These are phyloP conservation scores for Phalaenopsis equestris DNA, from an alignment of 106 monocot genomes.

Conservation along the genomic window DNA sequence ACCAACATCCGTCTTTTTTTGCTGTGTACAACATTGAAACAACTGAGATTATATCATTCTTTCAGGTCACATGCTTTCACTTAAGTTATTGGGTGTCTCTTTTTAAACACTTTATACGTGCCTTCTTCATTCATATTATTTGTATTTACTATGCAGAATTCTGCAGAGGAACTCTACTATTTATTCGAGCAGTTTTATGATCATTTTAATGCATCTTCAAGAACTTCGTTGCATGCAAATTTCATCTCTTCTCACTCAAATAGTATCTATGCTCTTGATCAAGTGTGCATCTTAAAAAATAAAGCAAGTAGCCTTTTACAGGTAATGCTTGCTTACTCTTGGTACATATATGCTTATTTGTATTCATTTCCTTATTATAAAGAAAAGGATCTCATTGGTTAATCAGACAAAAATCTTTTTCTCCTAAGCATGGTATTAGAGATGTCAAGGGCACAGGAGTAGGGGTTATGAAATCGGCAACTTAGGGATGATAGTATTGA, in stretches of 20 bases:
- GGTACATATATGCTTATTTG: no score
- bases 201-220: constrained; percentile 78
- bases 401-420: no score
- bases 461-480: no score
- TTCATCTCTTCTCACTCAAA: constrained; percentile 96
- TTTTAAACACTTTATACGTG: neutral
- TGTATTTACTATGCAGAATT: constrained; percentile 51
- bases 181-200: constrained; percentile 85
- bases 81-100: neutral
- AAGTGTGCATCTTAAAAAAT: constrained; percentile 51
- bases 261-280: constrained; percentile 77
- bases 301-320: constrained; percentile 63
- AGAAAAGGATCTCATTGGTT: no score
- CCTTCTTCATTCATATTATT: neutral
- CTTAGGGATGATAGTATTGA: no score
- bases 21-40: constrained; percentile 99
- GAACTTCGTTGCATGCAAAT: constrained; percentile 71
- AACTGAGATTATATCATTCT: constrained; percentile 80
- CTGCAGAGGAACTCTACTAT: constrained; percentile 74
- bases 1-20: constrained; percentile 85
- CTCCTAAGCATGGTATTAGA: no score
- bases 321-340: constrained; percentile 30
- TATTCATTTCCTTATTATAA: no score
- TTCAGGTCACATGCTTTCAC: constrained; percentile 47
- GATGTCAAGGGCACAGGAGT: no score